phyloP scores from a whole-genome alignment of 345 rosid genomes.

The Eutrema heterophyllum region DNA sequence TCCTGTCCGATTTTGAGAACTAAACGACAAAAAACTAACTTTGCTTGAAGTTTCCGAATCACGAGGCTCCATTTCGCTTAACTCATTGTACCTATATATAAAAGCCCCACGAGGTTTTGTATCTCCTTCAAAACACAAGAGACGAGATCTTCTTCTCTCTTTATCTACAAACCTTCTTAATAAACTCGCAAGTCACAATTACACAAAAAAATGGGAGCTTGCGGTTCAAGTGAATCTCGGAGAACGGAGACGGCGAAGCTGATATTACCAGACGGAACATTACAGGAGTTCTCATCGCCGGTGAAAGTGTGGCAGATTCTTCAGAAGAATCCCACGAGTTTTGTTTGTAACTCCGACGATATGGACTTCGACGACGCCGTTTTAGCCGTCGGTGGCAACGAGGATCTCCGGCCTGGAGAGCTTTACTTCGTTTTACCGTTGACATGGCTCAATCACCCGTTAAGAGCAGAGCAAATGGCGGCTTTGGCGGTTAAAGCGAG shows the following conservation, averaged over 20 bases:
- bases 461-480: constrained; percentile 89
- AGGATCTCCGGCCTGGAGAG: constrained; percentile 78
- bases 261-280: constrained; percentile 64
- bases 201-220: constrained; percentile 59
- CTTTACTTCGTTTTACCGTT: constrained; percentile 81
- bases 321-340: constrained; percentile 48
- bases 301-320: constrained; percentile 75
- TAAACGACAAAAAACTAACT: constrained; percentile 15
- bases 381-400: constrained; percentile 52
- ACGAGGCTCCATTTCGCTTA: constrained; percentile 20
- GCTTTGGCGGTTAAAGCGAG: constrained; percentile 97
- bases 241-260: constrained; percentile 78
- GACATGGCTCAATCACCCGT: constrained; percentile 52
- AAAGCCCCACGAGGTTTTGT: neutral
- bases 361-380: constrained; percentile 89
- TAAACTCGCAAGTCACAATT: constrained; percentile 10
- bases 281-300: constrained; percentile 74
- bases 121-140: constrained; percentile 18
- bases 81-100: neutral
- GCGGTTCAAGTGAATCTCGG: constrained; percentile 67
- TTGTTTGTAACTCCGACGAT: constrained; percentile 91
- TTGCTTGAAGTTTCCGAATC: constrained; percentile 26
- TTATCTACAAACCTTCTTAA: neutral
- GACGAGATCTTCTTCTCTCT: constrained; percentile 14
- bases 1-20: constrained; percentile 13